Evolutionary conservation across 2,329 filamentous ascomycete genomes (phyloP), one percentile per base, ranked within the genome.

Genomic region (Pseudogymnoascus sp.): DNA sequence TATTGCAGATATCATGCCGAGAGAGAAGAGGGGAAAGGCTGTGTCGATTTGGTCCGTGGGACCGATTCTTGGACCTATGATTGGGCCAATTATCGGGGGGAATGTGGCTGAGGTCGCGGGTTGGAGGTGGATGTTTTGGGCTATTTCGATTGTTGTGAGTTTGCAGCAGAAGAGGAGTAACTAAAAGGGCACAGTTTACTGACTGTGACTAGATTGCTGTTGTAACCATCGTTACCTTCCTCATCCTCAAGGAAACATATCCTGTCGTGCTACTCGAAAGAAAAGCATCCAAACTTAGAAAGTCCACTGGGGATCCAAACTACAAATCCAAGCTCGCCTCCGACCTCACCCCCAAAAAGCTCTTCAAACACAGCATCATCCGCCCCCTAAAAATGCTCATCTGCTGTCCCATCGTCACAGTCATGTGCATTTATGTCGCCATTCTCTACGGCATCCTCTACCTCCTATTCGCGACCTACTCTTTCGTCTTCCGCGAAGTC

Each of bases 1-100:
- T 3, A 85, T 90, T 35, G 82, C 84, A 28, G 88, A 90, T 71
- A 78, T 90, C 74, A 79, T 89, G 31, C 70, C 72, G 0, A 79
- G 80, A 57, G 82, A 86, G 68, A 78, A 83, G 67, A 79, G 86
- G 36, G 85, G 82, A 7, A 74, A 76, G 2, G 82, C 83, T 62
- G 86, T 88, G 83, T 77, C 80, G 1, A 75, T 71, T 10, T 82
- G 77, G 63, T 73, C 74, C 23, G 71, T 80, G 15, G 79, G 78
- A 0, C 77, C 78, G 6, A 71, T 74, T 26, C 65, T 73, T 13
- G 75, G 75, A 2, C 77, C 78, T 1, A 72, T 66, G 3, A 33
- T 78, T 53, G 79, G 76, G 0, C 77, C 76, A 2, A 73, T 84
- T 3, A 77, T 78, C 36, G 82, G 82, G 9, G 81, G 80, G 0